Evolutionary conservation across 176 grass and related monocot species (phyloP).

Genomic region (Echinochloa phyllopogon): DNA sequence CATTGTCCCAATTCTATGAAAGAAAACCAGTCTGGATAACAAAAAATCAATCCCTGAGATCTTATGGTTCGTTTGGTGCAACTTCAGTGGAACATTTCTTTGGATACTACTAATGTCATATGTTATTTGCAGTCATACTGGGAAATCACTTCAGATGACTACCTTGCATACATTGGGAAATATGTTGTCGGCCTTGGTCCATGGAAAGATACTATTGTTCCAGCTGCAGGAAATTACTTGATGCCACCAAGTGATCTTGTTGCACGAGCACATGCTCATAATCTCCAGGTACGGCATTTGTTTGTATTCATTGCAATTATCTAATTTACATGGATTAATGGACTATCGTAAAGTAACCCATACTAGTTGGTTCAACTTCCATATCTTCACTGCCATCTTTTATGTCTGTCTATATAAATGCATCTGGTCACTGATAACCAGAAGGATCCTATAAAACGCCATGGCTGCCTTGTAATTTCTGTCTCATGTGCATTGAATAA

Average conservation of each 20-base stretch:
- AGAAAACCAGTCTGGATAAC: background rate
- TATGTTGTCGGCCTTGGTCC: slow-evolving; percentile 90
- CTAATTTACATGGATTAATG: background rate
- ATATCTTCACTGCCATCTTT: background rate
- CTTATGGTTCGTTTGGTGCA: slow-evolving; percentile 1
- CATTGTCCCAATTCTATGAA: slow-evolving; percentile 16
- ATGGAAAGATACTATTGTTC: slow-evolving; percentile 96
- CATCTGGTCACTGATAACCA: background rate
- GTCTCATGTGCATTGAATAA: slow-evolving; percentile 12
- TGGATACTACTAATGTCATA: slow-evolving; percentile 38
- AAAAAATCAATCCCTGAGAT: background rate
- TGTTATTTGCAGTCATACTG: slow-evolving; percentile 77
- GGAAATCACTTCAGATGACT: slow-evolving; percentile 93
- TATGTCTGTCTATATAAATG: background rate
- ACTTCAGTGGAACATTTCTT: slow-evolving; percentile 19
- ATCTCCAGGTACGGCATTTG: slow-evolving; percentile 74
- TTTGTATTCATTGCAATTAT: slow-evolving; percentile 23
- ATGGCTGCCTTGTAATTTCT: background rate
- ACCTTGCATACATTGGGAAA: slow-evolving; percentile 76
- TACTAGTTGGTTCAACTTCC: background rate
- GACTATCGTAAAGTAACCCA: slow-evolving; percentile 13
- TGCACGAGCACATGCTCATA: slow-evolving; percentile 87
- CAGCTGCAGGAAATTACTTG: slow-evolving; percentile 67
- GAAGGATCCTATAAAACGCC: slow-evolving; percentile 9
- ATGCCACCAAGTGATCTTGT: slow-evolving; percentile 82